Evolutionary conservation across 257 asterid genomes (phyloP).

Genomic region (Ilex asprella): DNA sequence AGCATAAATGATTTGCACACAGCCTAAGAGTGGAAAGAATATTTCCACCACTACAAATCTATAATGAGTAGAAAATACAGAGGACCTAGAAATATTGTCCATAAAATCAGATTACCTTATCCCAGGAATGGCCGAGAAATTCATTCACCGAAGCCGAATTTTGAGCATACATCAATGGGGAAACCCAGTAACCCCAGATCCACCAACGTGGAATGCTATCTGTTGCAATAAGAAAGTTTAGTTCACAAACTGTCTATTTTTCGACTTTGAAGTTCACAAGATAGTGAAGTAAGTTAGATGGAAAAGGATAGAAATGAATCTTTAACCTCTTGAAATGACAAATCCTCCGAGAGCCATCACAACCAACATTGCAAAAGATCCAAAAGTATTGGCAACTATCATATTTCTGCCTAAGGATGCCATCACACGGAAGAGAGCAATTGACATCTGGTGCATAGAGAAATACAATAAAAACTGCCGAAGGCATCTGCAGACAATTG

Average conservation of each 20-base stretch:
- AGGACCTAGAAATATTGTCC: not conserved
- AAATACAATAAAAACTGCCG: slow-evolving; percentile 56
- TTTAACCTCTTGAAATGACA: slow-evolving; percentile 69
- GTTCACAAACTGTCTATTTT: not conserved
- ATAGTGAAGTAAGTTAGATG: too few relatives aligned
- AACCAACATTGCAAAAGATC: slow-evolving; percentile 76
- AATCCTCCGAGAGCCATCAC: slow-evolving; percentile 90
- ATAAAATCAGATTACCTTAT: slow-evolving; percentile 28
- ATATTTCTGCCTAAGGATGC: slow-evolving; percentile 76
- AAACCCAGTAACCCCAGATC: slow-evolving; percentile 97
- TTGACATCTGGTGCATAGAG: slow-evolving; percentile 83
- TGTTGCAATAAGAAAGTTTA: slow-evolving; percentile 19
- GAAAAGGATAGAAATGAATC: too few relatives aligned
- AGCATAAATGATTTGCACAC: too few relatives aligned
- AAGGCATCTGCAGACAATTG: slow-evolving; percentile 45
- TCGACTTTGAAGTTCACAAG: too few relatives aligned
- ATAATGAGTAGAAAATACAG: too few relatives aligned
- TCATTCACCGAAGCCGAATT: slow-evolving; percentile 85
- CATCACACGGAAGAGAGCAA: slow-evolving; percentile 78
- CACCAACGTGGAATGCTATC: slow-evolving; percentile 87
- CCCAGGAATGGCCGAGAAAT: slow-evolving; percentile 82
- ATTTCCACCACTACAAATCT: too few relatives aligned
- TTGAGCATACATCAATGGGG: slow-evolving; percentile 93
- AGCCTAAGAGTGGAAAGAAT: too few relatives aligned
- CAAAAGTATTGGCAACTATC: slow-evolving; percentile 89